A percentile compares a stretch with the other conserved stretches of the same genome.
Evolutionary conservation across 805 yeast genomes (phyloP).

Genomic region (Debaryomyces tyrocola): DNA sequence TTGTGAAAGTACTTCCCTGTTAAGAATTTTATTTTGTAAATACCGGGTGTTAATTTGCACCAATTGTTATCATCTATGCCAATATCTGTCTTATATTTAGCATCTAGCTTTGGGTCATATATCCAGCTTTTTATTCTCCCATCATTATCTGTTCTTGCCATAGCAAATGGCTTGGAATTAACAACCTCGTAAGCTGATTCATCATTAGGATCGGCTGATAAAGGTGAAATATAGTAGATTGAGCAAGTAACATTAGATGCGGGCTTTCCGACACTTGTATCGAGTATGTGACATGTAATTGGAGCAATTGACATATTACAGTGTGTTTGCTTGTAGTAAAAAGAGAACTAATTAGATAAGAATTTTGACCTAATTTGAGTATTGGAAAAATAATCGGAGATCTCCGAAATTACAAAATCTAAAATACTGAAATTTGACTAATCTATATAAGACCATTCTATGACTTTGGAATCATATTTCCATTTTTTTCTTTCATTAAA

Average conservation of each 20-base stretch:
- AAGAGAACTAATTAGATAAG: neutral
- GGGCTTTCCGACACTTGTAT: conserved; percentile 81
- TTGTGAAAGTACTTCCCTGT: conserved; percentile 63
- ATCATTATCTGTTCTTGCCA: conserved; percentile 70
- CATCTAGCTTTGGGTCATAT: conserved; percentile 34
- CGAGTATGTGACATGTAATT: conserved; percentile 86
- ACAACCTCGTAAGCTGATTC: conserved; percentile 29
- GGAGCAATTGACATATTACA: conserved; percentile 44
- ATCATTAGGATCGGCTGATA: conserved; percentile 18
- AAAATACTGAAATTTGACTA: neutral
- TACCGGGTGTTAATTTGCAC: conserved; percentile 55
- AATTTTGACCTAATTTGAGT: neutral
- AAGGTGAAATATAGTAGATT: conserved; percentile 41
- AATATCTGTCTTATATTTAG: conserved; percentile 12
- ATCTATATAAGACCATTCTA: conserved; percentile 16
- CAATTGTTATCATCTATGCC: conserved; percentile 40
- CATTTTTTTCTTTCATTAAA: conserved; percentile 18
- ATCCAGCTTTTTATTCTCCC: conserved; percentile 79
- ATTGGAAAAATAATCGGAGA: conserved; percentile 2
- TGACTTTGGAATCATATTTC: conserved; percentile 19
- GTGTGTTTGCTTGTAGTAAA: neutral
- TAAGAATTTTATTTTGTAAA: conserved; percentile 74
- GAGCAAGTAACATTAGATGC: conserved; percentile 75
- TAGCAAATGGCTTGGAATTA: conserved; percentile 51
- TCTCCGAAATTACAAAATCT: neutral